Base-by-base conservation (phyloP, 495 filamentous ascomycete species). In the Acidiella bohemica region DNA sequence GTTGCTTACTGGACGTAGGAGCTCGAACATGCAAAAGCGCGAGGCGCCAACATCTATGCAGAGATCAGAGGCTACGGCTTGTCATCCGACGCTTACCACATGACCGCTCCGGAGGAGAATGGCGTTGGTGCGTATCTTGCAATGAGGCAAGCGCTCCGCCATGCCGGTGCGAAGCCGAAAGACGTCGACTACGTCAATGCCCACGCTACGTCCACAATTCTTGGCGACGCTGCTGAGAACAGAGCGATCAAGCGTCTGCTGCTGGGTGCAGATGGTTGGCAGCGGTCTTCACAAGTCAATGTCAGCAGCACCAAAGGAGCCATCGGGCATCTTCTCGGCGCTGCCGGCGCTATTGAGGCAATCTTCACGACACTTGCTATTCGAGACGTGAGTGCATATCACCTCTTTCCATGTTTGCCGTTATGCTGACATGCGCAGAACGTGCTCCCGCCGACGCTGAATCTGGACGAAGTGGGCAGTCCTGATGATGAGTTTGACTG, bases 301-400 rank as follows among this genome's bases (percentile, higher is more conserved):
- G 68, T 95, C 22, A 93, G 84, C 51, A 87, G 88, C 55, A 93
- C 84, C 2, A 97, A 97, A 62, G 87, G 90, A 10, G 84, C 90
- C 7, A 67, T 92, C 38, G 90, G 90, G 0, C 90, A 97, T 67
- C 64, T 97, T 7, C 72, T 97, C 4, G 90, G 90, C 8, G 90
- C 84, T 18, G 78, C 90, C 5, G 90, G 90, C 7, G 80, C 86
- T 0, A 71, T 94, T 13, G 90, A 96, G 56, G 83, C 87, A 7
- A 55, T 93, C 0, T 90, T 94, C 57, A 74, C 81, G 1, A 67
- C 92, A 18, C 61, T 92, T 44, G 78, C 84, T 16, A 73, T 95
- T 33, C 59, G 71, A 20, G 67, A 88, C 60, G 82, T 86, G 46
- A 60, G 79, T 73, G 31, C 24, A 18, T n/a, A 17, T 37, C n/a